Base-by-base conservation (phyloP, 768 basidiomycete species). In the Mycena albidolilacea region DNA sequence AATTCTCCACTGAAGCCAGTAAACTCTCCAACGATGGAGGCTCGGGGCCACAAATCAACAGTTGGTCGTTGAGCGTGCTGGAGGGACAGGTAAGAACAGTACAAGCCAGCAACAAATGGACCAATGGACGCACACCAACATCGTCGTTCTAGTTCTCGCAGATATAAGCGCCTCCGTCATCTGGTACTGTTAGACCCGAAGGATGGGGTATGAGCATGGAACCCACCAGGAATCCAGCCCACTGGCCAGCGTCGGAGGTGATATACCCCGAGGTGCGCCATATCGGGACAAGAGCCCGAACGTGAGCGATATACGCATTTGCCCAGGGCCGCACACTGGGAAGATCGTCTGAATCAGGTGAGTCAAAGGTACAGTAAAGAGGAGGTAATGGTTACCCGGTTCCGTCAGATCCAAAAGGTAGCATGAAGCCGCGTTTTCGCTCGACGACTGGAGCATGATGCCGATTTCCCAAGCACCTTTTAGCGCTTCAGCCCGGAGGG, bases 381-480 rank as follows among this genome's bases (percentile, higher is more conserved):
- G 35, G 21, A 14, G 35, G 23, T 1, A 30, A 30, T 9, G 35
- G 10, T 48, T 57, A 73, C 72, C 35, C 66, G 69, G 68, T 39
- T 73, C 72, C n/a, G 60, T 38, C 8, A 73, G 23, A 64, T 73
- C 72, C 7, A 73, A 50, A 0, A 73, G 48, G 21, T 55, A 73
- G 21, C 68, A 73, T 10, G 72, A 69, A 1, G 64, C 72, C 9
- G 72, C 72, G 19, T 73, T 73, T 23, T 73, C 72, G 19, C 54
- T 69, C 19, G 72, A 73, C 0, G 57, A 37, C 50, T 69, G 67
- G 1, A 73, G 72, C 8, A 73, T 69, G 21, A 70, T 60, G 8
- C 68, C 72, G 8, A 38, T 30, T 17, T 73, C 72, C 68, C 72
- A 73, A 3, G 72, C 72, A 6, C 64, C 64, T 12, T 65, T 64